These are phyloP conservation scores for Pluteus cervinus DNA, from an alignment of 768 basidiomycete species.

Conservation along the genomic window DNA sequence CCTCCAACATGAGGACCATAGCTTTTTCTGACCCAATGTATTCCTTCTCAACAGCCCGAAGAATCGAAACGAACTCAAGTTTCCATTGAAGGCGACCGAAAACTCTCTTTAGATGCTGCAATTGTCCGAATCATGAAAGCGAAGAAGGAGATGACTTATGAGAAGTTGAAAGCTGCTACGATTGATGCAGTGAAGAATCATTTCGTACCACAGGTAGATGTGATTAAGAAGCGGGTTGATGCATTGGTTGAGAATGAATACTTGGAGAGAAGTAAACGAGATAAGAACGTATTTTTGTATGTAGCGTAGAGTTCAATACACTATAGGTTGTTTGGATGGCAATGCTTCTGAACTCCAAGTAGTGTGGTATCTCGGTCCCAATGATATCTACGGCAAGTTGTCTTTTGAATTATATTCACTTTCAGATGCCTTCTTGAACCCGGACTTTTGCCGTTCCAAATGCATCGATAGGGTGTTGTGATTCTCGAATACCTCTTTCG, in stretches of 20 bases:
- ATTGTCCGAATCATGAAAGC: constrained; percentile 97
- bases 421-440: no score
- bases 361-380: no score
- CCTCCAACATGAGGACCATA: background rate
- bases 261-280: constrained; percentile 67
- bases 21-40: background rate
- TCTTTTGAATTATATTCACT: no score
- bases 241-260: constrained; percentile 84
- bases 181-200: constrained; percentile 84
- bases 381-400: no score
- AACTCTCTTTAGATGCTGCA: constrained; percentile 83
- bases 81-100: constrained; percentile 83
- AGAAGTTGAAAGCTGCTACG: constrained; percentile 75
- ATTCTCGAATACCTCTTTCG: no score
- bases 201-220: constrained; percentile 78
- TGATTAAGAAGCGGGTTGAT: constrained; percentile 83
- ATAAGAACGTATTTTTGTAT: constrained; percentile 71
- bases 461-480: no score
- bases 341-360: no score
- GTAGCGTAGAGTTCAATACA: constrained; percentile 38
- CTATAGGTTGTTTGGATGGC: background rate
- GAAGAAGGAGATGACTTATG: constrained; percentile 75
- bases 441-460: no score
- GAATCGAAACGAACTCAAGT: constrained; percentile 79
- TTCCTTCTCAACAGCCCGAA: constrained; percentile 52